These are phyloP conservation scores for Ustilaginoidea virens DNA, from an alignment of 2,329 filamentous ascomycete genomes.

Conservation along the genomic window DNA sequence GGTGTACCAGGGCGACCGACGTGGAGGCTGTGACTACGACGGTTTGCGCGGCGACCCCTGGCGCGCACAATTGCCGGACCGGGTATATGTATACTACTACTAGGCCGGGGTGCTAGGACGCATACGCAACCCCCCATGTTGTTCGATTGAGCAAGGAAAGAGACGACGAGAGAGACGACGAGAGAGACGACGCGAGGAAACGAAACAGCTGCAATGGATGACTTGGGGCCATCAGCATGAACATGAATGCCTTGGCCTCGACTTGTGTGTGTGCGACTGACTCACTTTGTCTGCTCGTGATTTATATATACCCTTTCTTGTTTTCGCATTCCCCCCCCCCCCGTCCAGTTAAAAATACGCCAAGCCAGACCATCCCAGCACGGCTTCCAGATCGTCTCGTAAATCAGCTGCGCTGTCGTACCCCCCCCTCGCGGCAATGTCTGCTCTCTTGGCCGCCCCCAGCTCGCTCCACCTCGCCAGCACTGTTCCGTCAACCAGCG, in stretches of 20 bases:
- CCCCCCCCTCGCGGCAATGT: constrained; percentile 62
- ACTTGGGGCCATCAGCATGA: no score
- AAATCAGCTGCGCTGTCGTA: constrained; percentile 49
- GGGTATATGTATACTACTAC: constrained; percentile 3
- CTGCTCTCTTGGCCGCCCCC: constrained; percentile 51
- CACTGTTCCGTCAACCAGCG: constrained; percentile 65
- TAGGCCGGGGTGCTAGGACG: constrained; percentile 1
- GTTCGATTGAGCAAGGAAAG: no score
- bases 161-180: no score
- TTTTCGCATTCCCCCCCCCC: no score
- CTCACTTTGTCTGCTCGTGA: no score
- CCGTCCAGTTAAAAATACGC: constrained; percentile 34
- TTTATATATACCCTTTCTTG: no score
- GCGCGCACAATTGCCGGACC: neutral
- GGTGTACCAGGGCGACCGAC: neutral
- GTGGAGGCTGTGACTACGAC: neutral
- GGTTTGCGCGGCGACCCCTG: neutral
- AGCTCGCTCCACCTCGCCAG: constrained; percentile 63
- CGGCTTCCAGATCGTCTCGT: constrained; percentile 50
- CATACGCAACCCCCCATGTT: no score
- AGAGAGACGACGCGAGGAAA: no score
- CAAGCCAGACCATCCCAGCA: constrained; percentile 48
- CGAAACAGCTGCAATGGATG: no score
- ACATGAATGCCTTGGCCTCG: no score
- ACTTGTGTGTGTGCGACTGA: no score